These are phyloP conservation scores for Monosporascus ibericus DNA, from an alignment of 2,329 filamentous ascomycete species.

Conservation along the genomic window DNA sequence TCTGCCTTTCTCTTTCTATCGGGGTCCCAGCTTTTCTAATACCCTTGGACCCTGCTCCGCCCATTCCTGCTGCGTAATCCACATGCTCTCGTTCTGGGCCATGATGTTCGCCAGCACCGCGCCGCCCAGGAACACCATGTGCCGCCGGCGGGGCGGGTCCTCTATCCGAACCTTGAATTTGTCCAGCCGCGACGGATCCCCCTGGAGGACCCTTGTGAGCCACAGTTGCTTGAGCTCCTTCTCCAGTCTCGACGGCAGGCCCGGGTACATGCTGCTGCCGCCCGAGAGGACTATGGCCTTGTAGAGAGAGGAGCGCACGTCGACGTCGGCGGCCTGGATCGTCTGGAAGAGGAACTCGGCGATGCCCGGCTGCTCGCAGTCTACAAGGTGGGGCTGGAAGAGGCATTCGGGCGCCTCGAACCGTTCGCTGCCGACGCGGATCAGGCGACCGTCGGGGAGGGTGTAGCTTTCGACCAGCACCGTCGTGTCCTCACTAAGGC, in stretches of 20 bases:
- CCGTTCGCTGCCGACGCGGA: slow-evolving; percentile 90
- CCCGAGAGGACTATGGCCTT: slow-evolving; percentile 96
- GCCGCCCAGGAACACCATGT: slow-evolving; percentile 99
- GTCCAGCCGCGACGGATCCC: slow-evolving; percentile 87
- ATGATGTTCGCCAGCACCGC: slow-evolving; percentile 98
- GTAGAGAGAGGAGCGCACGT: slow-evolving; percentile 88
- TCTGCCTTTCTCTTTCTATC: slow-evolving; percentile 40
- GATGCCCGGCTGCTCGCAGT: slow-evolving; percentile 94
- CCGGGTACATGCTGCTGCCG: slow-evolving; percentile 98
- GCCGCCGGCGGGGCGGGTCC: slow-evolving; percentile 87
- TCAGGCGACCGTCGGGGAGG: slow-evolving; percentile 89
- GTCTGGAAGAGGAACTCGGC: slow-evolving; percentile 98
- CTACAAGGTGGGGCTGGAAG: slow-evolving; percentile 96
- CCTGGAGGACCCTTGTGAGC: slow-evolving; percentile 84
- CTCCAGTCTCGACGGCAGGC: slow-evolving; percentile 86
- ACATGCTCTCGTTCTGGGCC: slow-evolving; percentile 98
- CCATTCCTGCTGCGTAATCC: slow-evolving; percentile 97
- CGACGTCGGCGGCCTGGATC: slow-evolving; percentile 91
- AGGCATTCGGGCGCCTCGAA: slow-evolving; percentile 98
- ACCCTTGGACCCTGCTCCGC: slow-evolving; percentile 81
- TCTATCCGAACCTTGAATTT: slow-evolving; percentile 99
- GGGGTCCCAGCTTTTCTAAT: slow-evolving; percentile 87
- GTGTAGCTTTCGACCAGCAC: slow-evolving; percentile 97
- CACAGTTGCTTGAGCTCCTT: slow-evolving; percentile 99
- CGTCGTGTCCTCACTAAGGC: slow-evolving; percentile 93